A percentile compares a stretch with the other conserved stretches of the same genome.
phyloP scores from a whole-genome alignment of 345 rosid genomes.

The Pseudoturritis turrita region DNA sequence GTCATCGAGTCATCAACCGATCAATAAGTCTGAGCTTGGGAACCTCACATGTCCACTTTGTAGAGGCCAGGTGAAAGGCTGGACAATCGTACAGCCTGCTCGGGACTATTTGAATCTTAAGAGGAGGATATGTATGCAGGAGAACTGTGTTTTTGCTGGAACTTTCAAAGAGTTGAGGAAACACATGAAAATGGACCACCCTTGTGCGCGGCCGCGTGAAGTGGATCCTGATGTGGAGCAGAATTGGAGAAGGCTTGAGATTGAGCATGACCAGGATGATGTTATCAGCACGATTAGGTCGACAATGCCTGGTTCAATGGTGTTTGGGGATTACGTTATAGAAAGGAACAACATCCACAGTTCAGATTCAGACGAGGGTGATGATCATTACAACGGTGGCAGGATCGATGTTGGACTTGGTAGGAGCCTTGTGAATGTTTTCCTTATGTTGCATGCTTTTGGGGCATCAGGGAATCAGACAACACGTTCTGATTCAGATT shows the following conservation, averaged over 20 bases:
- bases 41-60: slow-evolving; percentile 91
- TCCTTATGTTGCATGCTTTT: slow-evolving; percentile 71
- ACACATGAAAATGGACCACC: slow-evolving; percentile 81
- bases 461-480: slow-evolving; percentile 48
- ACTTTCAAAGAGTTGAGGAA: slow-evolving; percentile 85
- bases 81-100: slow-evolving; percentile 94
- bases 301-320: slow-evolving; percentile 83
- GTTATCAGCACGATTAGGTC: slow-evolving; percentile 81
- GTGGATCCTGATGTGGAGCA: slow-evolving; percentile 81
- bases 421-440: slow-evolving; percentile 57
- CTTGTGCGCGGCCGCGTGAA: slow-evolving; percentile 68
- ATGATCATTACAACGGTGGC: slow-evolving; percentile 20
- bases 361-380: slow-evolving; percentile 46
- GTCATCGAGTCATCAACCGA: slow-evolving; percentile 36
- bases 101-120: slow-evolving; percentile 66
- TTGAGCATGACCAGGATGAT: slow-evolving; percentile 66
- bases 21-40: slow-evolving; percentile 48
- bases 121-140: slow-evolving; percentile 93
- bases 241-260: slow-evolving; percentile 78
- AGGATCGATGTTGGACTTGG: slow-evolving; percentile 40
- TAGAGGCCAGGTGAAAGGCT: slow-evolving; percentile 95
- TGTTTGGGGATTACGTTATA: slow-evolving; percentile 78
- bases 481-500: slow-evolving; percentile 35
- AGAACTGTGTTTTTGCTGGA: slow-evolving; percentile 67
- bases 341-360: slow-evolving; percentile 50